Percentiles rank a stretch among this genome's conserved stretches.
These are phyloP conservation scores for Lagenidium sp. DNA, from an alignment of 352 stramenopile species.

Conservation along the genomic window DNA sequence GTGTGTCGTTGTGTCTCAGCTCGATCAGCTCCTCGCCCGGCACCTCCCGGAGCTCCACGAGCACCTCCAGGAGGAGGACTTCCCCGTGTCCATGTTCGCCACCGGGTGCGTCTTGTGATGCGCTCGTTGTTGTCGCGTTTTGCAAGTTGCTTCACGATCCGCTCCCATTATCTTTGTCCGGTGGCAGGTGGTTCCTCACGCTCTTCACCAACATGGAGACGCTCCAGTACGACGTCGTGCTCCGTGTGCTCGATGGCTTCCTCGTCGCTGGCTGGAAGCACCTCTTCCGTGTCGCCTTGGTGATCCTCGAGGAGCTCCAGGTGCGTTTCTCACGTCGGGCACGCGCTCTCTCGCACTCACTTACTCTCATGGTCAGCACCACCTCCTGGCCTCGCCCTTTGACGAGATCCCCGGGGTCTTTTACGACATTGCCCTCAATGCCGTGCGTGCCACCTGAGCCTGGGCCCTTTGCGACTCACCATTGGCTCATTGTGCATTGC, in stretches of 20 bases:
- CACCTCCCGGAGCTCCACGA: conserved; percentile 28
- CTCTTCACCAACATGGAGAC: conserved; percentile 73
- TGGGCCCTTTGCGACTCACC: too few relatives aligned
- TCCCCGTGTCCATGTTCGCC: conserved; percentile 57
- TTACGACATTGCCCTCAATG: conserved; percentile 54
- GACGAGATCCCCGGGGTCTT: conserved; percentile 71
- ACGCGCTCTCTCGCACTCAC: not conserved
- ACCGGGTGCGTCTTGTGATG: conserved; percentile 30
- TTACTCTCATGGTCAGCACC: too few relatives aligned
- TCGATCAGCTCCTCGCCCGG: conserved; percentile 35
- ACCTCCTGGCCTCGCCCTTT: conserved; percentile 50
- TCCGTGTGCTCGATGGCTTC: conserved; percentile 58
- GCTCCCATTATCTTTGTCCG: too few relatives aligned
- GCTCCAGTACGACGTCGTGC: conserved; percentile 43
- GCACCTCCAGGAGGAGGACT: conserved; percentile 50
- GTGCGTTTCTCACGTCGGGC: conserved; percentile 8
- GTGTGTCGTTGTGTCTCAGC: too few relatives aligned
- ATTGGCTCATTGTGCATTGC: too few relatives aligned
- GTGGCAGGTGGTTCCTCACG: conserved; percentile 84
- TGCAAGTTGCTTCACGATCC: too few relatives aligned
- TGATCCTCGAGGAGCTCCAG: conserved; percentile 42
- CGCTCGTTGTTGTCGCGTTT: too few relatives aligned
- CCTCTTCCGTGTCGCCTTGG: conserved; percentile 52
- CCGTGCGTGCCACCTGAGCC: conserved; percentile 36
- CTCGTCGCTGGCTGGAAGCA: conserved; percentile 66